These are phyloP conservation scores for Cercospora brassicicola DNA, from an alignment of 2,329 filamentous ascomycete genomes.

Conservation along the genomic window DNA sequence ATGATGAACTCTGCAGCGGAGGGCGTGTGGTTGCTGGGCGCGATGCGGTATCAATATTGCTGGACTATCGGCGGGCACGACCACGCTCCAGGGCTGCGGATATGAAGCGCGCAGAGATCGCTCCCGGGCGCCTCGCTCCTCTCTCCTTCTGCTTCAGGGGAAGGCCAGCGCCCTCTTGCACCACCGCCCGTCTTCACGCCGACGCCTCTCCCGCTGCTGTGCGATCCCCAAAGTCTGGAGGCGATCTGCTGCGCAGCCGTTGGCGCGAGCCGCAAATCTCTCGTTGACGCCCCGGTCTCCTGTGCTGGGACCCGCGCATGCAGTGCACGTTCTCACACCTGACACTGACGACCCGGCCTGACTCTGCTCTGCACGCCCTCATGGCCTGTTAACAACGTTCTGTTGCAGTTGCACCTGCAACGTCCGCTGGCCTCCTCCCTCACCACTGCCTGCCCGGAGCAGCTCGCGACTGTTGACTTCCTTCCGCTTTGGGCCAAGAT, in stretches of 20 bases:
- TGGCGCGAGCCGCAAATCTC: conserved; percentile 4
- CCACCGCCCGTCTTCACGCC: not conserved
- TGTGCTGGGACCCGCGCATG: not conserved
- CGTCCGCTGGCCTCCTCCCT: not conserved
- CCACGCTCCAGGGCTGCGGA: not conserved
- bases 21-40: not conserved
- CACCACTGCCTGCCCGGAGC: not conserved
- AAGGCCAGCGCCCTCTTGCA: not conserved
- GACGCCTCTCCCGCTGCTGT: not conserved
- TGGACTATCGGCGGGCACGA: not conserved
- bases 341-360: not conserved
- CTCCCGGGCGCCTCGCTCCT: not conserved
- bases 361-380: not conserved
- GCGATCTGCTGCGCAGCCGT: conserved; percentile 3
- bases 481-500: conserved; percentile 11
- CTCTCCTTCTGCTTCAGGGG: not conserved
- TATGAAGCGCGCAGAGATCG: not conserved
- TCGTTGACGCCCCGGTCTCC: not conserved
- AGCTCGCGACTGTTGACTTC: not conserved
- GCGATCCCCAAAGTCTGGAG: not conserved
- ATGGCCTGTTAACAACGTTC: conserved; percentile 1
- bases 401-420: not conserved
- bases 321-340: not conserved
- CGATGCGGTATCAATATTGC: not conserved
- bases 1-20: not conserved